Conservation (phyloP, 2,329 filamentous ascomycete genomes). For the Diaporthe nobilis region DNA sequence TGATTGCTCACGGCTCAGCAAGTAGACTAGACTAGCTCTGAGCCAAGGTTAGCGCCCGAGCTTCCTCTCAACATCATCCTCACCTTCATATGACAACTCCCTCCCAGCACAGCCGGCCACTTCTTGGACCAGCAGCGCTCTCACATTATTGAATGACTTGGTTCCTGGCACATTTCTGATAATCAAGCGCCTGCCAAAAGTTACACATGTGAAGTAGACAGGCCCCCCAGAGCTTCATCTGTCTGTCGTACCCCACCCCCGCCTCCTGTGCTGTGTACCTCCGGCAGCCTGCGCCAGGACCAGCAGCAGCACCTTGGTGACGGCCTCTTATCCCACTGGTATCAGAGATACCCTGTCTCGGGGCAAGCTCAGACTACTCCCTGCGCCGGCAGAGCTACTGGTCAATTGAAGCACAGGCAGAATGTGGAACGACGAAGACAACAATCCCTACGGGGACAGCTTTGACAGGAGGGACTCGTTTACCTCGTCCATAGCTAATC, state of each 20-base stretch:
- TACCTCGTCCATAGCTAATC: constrained; percentile 76
- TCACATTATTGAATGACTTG: neutral
- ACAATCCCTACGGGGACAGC: constrained; percentile 93
- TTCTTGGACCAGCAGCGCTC: neutral
- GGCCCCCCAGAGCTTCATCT: constrained; percentile 4
- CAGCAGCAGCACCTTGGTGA: neutral
- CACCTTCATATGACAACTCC: constrained; percentile 5
- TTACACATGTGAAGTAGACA: neutral
- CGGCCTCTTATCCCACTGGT: neutral
- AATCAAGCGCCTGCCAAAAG: neutral
- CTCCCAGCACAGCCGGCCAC: neutral
- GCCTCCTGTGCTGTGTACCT: constrained; percentile 32
- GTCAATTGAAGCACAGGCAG: constrained; percentile 47
- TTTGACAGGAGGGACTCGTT: constrained; percentile 90
- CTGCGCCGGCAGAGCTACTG: neutral
- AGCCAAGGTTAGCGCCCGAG: constrained; percentile 20
- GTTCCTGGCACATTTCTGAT: neutral
- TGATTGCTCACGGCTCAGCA: constrained; percentile 13
- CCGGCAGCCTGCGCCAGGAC: constrained; percentile 24
- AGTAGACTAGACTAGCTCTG: constrained; percentile 14
- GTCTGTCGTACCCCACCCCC: constrained; percentile 34
- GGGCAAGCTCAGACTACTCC: neutral
- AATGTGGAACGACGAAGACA: constrained; percentile 99
- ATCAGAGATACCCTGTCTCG: neutral
- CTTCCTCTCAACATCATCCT: constrained; percentile 30